Evolutionary conservation across 352 stramenopile species (phyloP).

Genomic region (Pythium monospermum): DNA sequence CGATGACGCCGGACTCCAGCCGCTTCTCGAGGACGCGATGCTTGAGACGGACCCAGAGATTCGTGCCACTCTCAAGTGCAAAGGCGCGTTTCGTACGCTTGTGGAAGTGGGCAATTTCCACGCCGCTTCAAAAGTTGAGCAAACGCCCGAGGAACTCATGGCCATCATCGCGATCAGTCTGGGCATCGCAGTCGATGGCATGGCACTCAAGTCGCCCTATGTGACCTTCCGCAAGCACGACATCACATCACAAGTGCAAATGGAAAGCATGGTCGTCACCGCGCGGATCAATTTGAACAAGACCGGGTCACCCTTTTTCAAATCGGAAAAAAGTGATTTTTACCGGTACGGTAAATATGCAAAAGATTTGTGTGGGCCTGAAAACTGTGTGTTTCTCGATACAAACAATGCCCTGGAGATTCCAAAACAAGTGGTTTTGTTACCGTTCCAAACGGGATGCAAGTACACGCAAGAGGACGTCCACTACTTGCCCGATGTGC

Average conservation of each 20-base stretch:
- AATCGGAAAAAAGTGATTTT: not conserved
- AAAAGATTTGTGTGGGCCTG: slow-evolving; percentile 20
- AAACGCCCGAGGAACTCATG: not conserved
- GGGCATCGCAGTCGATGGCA: not conserved
- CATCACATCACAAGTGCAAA: not conserved
- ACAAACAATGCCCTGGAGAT: slow-evolving; percentile 27
- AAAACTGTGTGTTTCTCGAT: slow-evolving; percentile 32
- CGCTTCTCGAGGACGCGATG: not conserved
- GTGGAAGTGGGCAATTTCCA: not conserved
- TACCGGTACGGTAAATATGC: slow-evolving; percentile 22
- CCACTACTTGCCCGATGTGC: not conserved
- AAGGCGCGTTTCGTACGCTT: not conserved
- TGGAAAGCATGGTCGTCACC: not conserved
- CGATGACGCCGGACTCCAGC: slow-evolving; percentile 5
- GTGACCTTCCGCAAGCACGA: not conserved
- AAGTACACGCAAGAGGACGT: not conserved
- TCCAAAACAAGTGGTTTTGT: not conserved
- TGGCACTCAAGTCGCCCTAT: not conserved
- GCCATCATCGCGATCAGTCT: not conserved
- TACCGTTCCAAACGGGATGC: not conserved
- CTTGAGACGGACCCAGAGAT: not conserved
- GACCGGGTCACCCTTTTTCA: not conserved
- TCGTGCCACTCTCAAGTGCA: not conserved
- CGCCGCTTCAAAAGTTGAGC: not conserved
- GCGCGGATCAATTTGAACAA: not conserved